These are phyloP conservation scores for Saraca asoca DNA, from an alignment of 331 rosid genomes.

Conservation along the genomic window DNA sequence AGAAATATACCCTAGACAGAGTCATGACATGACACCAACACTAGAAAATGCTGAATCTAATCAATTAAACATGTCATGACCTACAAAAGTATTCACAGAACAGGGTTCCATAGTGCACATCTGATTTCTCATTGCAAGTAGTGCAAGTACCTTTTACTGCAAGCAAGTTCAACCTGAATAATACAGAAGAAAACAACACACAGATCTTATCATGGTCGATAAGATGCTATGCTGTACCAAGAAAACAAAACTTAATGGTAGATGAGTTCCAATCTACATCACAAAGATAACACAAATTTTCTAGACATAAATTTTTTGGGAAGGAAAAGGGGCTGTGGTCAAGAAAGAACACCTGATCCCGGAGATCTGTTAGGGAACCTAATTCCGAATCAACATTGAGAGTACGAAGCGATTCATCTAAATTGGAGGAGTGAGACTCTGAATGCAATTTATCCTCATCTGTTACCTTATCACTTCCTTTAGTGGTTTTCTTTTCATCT, in stretches of 20 bases:
- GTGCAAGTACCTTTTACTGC: slow-evolving; percentile 20
- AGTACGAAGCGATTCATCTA: slow-evolving; percentile 61
- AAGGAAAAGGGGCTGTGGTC: slow-evolving; percentile 9
- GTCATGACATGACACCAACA: slow-evolving; percentile 15
- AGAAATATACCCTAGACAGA: slow-evolving; percentile 18
- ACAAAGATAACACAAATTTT: slow-evolving; percentile 22
- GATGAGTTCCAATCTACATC: slow-evolving; percentile 24
- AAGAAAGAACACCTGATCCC: slow-evolving; percentile 73
- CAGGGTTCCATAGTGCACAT: slow-evolving; percentile 1
- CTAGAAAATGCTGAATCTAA: slow-evolving; percentile 1
- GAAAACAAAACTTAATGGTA: background rate
- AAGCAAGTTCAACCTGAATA: slow-evolving; percentile 17
- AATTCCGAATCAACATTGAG: slow-evolving; percentile 58
- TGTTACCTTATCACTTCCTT: slow-evolving; percentile 39
- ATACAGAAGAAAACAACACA: slow-evolving; percentile 22
- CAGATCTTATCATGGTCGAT: slow-evolving; percentile 13
- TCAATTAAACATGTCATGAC: slow-evolving; percentile 11
- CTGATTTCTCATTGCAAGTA: slow-evolving; percentile 30
- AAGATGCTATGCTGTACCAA: slow-evolving; percentile 22
- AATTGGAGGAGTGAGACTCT: slow-evolving; percentile 45
- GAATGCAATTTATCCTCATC: slow-evolving; percentile 36
- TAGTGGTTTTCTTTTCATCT: slow-evolving; percentile 48
- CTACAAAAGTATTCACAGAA: slow-evolving; percentile 11
- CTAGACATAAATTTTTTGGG: background rate
- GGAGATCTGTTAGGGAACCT: slow-evolving; percentile 69